phyloP scores from a whole-genome alignment of 768 basidiomycete species.

The Leccinum fibrillosum region DNA sequence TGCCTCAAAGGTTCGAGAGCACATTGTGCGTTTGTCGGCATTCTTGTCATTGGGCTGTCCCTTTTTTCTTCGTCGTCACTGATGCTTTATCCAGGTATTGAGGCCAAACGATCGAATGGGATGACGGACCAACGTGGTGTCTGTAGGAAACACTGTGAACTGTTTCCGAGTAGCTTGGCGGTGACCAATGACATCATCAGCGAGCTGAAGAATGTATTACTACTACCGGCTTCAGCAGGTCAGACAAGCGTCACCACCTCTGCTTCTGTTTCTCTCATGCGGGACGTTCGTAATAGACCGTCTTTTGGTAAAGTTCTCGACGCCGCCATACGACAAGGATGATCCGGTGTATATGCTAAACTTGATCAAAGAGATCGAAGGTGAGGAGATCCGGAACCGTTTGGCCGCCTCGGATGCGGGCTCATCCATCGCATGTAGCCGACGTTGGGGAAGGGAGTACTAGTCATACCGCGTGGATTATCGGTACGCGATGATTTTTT shows the following conservation, averaged over 20 bases:
- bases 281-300: constrained; percentile 17
- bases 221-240: constrained; percentile 31
- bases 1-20: constrained; percentile 12
- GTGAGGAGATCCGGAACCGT: constrained; percentile 2
- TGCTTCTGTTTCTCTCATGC: not conserved
- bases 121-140: not conserved
- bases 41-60: not conserved
- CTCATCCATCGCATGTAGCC: constrained; percentile 3
- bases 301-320: constrained; percentile 31
- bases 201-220: constrained; percentile 21
- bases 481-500: constrained; percentile 15
- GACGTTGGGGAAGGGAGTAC: constrained; percentile 5
- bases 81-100: constrained; percentile 21
- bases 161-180: constrained; percentile 26
- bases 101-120: not conserved
- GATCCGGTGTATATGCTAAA: constrained; percentile 25
- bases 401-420: not conserved
- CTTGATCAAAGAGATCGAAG: constrained; percentile 27
- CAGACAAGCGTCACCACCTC: not conserved
- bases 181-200: constrained; percentile 19
- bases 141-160: constrained; percentile 29
- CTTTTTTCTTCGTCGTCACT: not conserved
- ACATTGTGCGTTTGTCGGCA: constrained; percentile 21
- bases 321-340: constrained; percentile 25
- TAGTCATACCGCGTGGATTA: constrained; percentile 23